phyloP scores from a whole-genome alignment of 768 basidiomycete genomes.

The Russula emetica region DNA sequence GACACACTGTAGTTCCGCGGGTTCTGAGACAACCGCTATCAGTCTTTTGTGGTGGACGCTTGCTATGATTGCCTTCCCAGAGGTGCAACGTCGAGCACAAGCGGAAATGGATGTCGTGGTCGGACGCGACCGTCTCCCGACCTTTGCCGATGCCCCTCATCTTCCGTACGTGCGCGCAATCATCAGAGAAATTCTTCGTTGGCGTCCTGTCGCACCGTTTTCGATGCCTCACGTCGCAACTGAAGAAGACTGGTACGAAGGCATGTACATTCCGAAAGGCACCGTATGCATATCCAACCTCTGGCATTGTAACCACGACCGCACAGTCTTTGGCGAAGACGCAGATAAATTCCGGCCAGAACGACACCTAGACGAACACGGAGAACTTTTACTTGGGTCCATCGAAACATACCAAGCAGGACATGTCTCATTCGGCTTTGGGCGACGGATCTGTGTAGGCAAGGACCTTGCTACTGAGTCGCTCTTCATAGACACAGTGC shows the following conservation, averaged over 20 bases:
- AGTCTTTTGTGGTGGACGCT: slow-evolving; percentile 15
- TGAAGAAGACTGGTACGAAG: slow-evolving; percentile 34
- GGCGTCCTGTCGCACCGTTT: slow-evolving; percentile 2
- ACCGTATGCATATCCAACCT: slow-evolving; percentile 34
- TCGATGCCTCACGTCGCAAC: slow-evolving; percentile 5
- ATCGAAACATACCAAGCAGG: slow-evolving; percentile 21
- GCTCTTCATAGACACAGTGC: slow-evolving; percentile 27
- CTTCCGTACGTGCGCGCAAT: slow-evolving; percentile 28
- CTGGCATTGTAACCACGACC: slow-evolving; percentile 16
- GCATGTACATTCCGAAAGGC: slow-evolving; percentile 36
- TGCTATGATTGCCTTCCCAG: slow-evolving; percentile 23
- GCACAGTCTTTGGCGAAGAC: slow-evolving; percentile 23
- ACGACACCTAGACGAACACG: slow-evolving; percentile 24
- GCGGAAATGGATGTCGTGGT: slow-evolving; percentile 24
- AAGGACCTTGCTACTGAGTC: slow-evolving; percentile 25
- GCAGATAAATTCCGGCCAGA: slow-evolving; percentile 27
- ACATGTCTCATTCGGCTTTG: slow-evolving; percentile 25
- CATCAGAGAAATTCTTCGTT: slow-evolving; percentile 22
- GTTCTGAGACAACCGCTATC: slow-evolving; percentile 11
- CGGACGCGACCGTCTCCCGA: slow-evolving; percentile 20
- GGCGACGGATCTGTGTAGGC: slow-evolving; percentile 28
- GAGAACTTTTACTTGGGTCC: background rate
- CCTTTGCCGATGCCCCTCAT: slow-evolving; percentile 19
- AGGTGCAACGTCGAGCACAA: slow-evolving; percentile 18
- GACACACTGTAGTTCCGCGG: background rate